These are phyloP conservation scores for Crithidia brevicula DNA, from an alignment of 208 protist genomes.

Conservation along the genomic window DNA sequence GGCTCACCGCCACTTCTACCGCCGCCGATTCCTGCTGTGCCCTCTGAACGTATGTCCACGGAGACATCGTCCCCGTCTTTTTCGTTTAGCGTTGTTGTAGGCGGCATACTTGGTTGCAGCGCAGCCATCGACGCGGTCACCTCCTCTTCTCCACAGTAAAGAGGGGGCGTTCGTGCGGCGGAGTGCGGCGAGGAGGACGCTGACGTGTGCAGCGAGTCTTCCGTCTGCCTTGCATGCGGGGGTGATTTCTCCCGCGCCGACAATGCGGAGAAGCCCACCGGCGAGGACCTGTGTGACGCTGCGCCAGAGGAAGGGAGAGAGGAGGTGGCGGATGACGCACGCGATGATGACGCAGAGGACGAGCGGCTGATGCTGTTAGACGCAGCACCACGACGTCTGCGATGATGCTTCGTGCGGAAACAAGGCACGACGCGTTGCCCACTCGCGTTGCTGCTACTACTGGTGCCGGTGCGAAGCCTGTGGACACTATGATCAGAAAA, in stretches of 20 bases:
- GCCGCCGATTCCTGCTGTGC: too few relatives aligned
- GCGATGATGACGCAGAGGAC: neutral
- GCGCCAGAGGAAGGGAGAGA: neutral
- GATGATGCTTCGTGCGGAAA: neutral
- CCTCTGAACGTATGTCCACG: too few relatives aligned
- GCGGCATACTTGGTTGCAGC: too few relatives aligned
- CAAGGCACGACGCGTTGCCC: neutral
- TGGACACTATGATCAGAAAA: constrained; percentile 7
- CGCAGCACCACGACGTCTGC: neutral
- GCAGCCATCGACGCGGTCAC: too few relatives aligned
- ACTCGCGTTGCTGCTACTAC: constrained; percentile 5
- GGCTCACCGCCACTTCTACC: too few relatives aligned
- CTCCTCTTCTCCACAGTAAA: too few relatives aligned
- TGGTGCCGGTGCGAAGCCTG: neutral
- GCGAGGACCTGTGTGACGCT: neutral
- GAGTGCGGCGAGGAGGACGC: neutral
- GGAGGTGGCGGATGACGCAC: neutral
- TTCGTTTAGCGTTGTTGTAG: too few relatives aligned
- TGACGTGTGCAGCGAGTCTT: neutral
- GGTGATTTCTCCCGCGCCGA: neutral
- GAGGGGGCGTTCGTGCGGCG: too few relatives aligned
- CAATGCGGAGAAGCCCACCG: neutral
- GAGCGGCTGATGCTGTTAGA: neutral
- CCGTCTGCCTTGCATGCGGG: neutral
- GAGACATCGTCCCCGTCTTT: too few relatives aligned